These are phyloP conservation scores for Solanum lignicaule DNA, from an alignment of 257 asterid genomes.

Conservation along the genomic window DNA sequence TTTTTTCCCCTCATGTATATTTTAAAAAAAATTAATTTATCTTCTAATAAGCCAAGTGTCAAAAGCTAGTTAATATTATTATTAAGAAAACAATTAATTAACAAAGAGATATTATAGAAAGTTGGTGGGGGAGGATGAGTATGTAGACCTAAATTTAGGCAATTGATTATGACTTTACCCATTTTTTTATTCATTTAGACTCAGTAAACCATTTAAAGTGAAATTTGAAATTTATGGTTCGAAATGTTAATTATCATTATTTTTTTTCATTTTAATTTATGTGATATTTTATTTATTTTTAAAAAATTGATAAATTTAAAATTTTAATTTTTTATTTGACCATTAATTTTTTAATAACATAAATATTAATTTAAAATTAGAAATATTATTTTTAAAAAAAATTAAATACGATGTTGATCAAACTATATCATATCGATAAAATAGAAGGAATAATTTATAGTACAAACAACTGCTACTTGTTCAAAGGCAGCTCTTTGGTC, in stretches of 20 bases:
- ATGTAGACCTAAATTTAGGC: neutral
- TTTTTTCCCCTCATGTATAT: neutral
- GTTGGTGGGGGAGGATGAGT: neutral
- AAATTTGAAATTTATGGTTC: neutral
- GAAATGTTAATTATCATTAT: neutral
- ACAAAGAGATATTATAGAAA: neutral
- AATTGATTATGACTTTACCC: neutral
- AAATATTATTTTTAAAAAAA: fast-evolving
- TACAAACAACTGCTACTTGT: neutral
- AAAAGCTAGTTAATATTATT: neutral
- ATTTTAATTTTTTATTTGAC: neutral
- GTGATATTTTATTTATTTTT: no score
- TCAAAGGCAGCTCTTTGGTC: neutral
- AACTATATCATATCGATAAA: no score
- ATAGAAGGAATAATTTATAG: neutral
- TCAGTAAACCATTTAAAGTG: neutral
- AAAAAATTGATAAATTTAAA: no score
- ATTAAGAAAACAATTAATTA: neutral
- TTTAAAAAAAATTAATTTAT: fast-evolving
- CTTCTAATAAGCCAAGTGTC: neutral
- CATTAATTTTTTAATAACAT: neutral
- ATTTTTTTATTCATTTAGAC: neutral
- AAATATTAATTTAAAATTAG: no score
- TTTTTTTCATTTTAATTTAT: neutral
- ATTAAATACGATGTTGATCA: neutral